Evolutionary conservation across 768 basidiomycete species (phyloP).

Genomic region (Macrolepiota fuliginosa): DNA sequence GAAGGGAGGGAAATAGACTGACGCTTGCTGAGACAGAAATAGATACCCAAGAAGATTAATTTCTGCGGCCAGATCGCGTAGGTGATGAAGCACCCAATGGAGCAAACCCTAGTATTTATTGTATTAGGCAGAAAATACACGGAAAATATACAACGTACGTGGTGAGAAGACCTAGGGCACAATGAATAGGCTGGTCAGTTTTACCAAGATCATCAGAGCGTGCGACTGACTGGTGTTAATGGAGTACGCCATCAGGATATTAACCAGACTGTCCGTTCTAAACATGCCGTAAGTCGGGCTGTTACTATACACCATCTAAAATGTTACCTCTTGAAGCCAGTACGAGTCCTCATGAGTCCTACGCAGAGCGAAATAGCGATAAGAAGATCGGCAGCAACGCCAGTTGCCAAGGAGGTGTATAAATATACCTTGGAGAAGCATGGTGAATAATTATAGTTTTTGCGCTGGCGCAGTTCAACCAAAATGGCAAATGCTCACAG

Average conservation of each 20-base stretch:
- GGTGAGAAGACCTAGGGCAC: constrained; percentile 21
- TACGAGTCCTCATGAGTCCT: constrained; percentile 21
- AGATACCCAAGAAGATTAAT: constrained; percentile 25
- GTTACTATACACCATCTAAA: neutral
- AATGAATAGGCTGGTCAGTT: neutral
- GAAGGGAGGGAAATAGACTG: neutral
- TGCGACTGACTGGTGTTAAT: constrained; percentile 21
- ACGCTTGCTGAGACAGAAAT: constrained; percentile 26
- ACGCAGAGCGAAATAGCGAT: constrained; percentile 22
- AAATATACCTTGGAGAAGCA: constrained; percentile 18
- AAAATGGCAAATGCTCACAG: neutral
- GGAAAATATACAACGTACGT: constrained; percentile 13
- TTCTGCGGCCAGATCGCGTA: constrained; percentile 24
- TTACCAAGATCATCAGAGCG: neutral
- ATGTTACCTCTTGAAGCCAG: constrained; percentile 22
- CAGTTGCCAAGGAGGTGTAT: constrained; percentile 21
- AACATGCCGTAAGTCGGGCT: neutral
- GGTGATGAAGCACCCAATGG: constrained; percentile 22
- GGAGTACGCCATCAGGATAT: constrained; percentile 21
- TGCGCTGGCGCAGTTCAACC: neutral
- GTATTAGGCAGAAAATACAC: neutral
- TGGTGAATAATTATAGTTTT: neutral
- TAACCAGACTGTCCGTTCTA: constrained; percentile 21
- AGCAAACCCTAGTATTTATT: constrained; percentile 16
- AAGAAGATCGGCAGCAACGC: constrained; percentile 19